These are phyloP conservation scores for Cryphonectria carpinicola DNA, from an alignment of 2,329 filamentous ascomycete species.

Conservation along the genomic window DNA sequence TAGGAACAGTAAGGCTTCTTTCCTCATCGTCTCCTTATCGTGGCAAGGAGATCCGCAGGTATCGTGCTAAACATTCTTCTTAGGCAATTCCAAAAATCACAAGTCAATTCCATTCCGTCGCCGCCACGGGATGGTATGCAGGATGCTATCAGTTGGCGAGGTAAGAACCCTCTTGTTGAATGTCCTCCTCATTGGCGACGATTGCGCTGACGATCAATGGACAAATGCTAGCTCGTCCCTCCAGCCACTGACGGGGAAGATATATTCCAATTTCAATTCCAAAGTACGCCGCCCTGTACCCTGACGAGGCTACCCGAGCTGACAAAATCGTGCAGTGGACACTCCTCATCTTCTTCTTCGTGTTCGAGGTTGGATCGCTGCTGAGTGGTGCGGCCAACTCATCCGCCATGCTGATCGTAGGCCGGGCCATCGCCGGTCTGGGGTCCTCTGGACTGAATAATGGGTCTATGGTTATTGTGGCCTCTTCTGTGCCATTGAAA, in stretches of 20 bases:
- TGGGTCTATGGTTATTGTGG: no score
- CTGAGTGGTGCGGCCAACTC: conserved; percentile 14
- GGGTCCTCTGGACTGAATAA: conserved; percentile 15
- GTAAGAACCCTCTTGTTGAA: not conserved
- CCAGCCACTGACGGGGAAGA: not conserved
- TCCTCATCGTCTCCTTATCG: not conserved
- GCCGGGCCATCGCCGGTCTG: conserved; percentile 13
- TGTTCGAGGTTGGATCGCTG: conserved; percentile 17
- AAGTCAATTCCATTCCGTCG: not conserved
- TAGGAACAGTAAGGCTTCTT: not conserved
- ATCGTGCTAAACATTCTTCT: not conserved
- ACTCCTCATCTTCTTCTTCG: conserved; percentile 1
- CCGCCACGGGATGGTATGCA: not conserved
- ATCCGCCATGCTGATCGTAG: conserved; percentile 10
- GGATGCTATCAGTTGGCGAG: not conserved
- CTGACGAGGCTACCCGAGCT: not conserved
- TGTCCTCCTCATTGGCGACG: not conserved
- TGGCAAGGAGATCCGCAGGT: not conserved
- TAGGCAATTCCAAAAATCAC: not conserved
- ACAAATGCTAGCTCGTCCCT: not conserved
- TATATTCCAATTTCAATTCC: not conserved
- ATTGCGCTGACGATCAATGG: not conserved
- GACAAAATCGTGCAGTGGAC: not conserved
- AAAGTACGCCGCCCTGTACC: not conserved
- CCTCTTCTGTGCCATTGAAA: not conserved